Percentiles rank a stretch among this genome's conserved stretches.
Evolutionary conservation across 1,284 basidiomycete genomes (phyloP).

Genomic region (Anthracocystis walkeri): DNA sequence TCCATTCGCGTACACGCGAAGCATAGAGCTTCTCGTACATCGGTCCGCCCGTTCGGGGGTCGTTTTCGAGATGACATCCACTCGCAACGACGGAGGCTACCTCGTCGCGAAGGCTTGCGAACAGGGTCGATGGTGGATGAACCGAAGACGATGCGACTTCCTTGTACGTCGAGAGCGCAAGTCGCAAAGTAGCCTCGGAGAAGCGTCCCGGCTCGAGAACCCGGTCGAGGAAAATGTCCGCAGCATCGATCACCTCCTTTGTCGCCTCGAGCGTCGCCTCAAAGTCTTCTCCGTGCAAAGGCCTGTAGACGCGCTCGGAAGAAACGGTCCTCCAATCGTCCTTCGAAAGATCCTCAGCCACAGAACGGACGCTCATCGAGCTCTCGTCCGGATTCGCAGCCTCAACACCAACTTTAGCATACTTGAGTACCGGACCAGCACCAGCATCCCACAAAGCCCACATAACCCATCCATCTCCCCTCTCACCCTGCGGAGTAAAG

Average conservation of each 20-base stretch:
- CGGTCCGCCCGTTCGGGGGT: constrained; percentile 44
- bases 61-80: constrained; percentile 44
- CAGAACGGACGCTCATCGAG: constrained; percentile 31
- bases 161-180: constrained; percentile 37
- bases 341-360: constrained; percentile 28
- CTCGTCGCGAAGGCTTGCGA: constrained; percentile 45
- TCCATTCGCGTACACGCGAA: constrained; percentile 55
- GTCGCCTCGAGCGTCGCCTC: constrained; percentile 56
- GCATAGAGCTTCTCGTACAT: constrained; percentile 51
- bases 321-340: constrained; percentile 56
- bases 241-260: constrained; percentile 32
- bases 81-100: constrained; percentile 46
- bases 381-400: constrained; percentile 34
- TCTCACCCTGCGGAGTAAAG: constrained; percentile 38
- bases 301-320: constrained; percentile 45
- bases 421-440: constrained; percentile 53
- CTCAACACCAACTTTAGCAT: constrained; percentile 47
- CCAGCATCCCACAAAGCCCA: constrained; percentile 66
- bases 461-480: constrained; percentile 51
- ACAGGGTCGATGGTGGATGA: constrained; percentile 23
- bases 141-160: constrained; percentile 20
- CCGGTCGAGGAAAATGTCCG: constrained; percentile 57
- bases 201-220: constrained; percentile 62
- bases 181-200: constrained; percentile 46
- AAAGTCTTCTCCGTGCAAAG: constrained; percentile 59